Conservation (phyloP, 441 rosid species). For the Raphanus hybrid region DNA sequence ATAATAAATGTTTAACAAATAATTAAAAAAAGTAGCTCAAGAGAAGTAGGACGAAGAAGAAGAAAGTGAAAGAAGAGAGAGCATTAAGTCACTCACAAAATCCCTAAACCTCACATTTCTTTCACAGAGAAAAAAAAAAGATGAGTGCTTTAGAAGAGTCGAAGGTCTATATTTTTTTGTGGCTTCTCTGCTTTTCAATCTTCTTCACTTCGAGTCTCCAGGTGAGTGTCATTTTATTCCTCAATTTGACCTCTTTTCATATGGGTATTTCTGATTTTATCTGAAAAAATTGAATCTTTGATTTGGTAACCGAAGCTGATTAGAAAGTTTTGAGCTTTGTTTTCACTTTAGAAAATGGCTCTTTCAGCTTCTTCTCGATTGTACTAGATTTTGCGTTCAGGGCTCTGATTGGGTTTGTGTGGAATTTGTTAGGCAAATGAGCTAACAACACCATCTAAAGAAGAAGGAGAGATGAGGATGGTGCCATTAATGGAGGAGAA, state of each 20-base stretch:
- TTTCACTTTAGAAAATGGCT: background rate
- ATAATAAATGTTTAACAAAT: conserved; percentile 41
- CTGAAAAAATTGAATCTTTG: conserved; percentile 11
- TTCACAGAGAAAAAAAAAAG: background rate
- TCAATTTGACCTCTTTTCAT: conserved; percentile 23
- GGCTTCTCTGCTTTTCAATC: conserved; percentile 36
- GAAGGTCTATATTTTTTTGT: conserved; percentile 23
- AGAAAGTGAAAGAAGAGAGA: background rate
- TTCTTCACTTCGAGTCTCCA: conserved; percentile 38
- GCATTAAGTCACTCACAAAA: conserved; percentile 23
- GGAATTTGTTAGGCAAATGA: conserved; percentile 6
- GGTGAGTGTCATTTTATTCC: conserved; percentile 14
- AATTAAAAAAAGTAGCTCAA: conserved; percentile 37
- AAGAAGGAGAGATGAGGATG: conserved; percentile 50
- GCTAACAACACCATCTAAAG: conserved; percentile 33
- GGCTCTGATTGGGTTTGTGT: background rate
- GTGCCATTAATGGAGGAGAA: conserved; percentile 67
- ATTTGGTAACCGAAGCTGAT: background rate
- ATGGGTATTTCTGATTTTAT: conserved; percentile 21
- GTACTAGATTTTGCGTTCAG: background rate
- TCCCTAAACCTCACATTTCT: conserved; percentile 15
- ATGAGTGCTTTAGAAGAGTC: conserved; percentile 39
- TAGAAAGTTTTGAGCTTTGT: conserved; percentile 24
- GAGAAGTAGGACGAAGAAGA: background rate
- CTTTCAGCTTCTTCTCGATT: conserved; percentile 19